A percentile compares a stretch with the other conserved stretches of the same genome.
Conservation (phyloP, 495 filamentous ascomycete genomes). For the Daldinia caldariorum region DNA sequence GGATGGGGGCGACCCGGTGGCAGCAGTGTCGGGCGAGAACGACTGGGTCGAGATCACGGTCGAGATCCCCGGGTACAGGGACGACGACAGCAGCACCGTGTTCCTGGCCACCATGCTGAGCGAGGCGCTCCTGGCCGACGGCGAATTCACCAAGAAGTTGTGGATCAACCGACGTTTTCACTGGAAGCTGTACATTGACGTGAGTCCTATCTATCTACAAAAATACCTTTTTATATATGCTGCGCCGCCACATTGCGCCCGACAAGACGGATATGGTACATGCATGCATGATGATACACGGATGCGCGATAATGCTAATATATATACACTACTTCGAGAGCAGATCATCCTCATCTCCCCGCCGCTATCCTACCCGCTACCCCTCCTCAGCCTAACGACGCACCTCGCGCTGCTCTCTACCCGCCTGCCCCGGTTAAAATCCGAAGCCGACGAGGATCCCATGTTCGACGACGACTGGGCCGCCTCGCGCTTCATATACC, state of each 20-base stretch:
- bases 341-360: conserved; percentile 94
- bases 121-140: conserved; percentile 85
- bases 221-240: no score
- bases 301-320: neutral
- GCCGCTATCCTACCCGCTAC: conserved; percentile 89
- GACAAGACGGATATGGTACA: neutral
- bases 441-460: conserved; percentile 90
- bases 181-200: conserved; percentile 96
- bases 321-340: neutral
- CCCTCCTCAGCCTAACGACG: conserved; percentile 89
- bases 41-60: conserved; percentile 85
- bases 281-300: neutral
- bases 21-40: conserved; percentile 54
- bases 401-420: conserved; percentile 94
- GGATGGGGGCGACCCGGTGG: no score
- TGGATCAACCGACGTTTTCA: conserved; percentile 90
- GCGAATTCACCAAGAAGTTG: conserved; percentile 73
- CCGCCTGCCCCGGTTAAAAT: conserved; percentile 82
- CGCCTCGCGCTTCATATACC: conserved; percentile 79
- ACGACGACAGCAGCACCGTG: conserved; percentile 89
- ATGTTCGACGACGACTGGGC: conserved; percentile 99
- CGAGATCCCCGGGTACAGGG: conserved; percentile 85
- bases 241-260: no score
- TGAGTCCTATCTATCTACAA: conserved; percentile 55
- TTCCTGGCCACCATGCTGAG: conserved; percentile 86